phyloP scores from a whole-genome alignment of 129 eudicot genomes.

The Saussurea involucrata region DNA sequence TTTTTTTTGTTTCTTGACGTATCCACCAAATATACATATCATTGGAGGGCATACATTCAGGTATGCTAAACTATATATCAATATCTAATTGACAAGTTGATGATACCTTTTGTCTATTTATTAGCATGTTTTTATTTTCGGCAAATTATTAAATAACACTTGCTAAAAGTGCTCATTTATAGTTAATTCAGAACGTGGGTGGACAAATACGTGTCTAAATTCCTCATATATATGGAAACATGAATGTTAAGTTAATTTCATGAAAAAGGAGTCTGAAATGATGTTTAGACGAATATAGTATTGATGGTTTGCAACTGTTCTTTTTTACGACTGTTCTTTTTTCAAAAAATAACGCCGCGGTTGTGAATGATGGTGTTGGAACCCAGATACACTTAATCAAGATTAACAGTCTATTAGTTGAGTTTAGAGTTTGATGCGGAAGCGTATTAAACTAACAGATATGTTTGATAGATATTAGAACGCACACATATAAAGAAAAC shows the following conservation, averaged over 20 bases:
- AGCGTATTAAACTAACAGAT: too few relatives aligned
- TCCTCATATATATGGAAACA: conserved; percentile 17
- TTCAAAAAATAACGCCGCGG: background rate
- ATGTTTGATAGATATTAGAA: too few relatives aligned
- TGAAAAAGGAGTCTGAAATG: background rate
- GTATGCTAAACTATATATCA: background rate
- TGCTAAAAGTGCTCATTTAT: conserved; percentile 7
- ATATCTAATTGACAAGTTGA: conserved; percentile 9
- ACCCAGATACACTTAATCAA: too few relatives aligned
- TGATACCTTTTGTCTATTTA: conserved; percentile 13
- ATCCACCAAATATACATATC: conserved; percentile 12
- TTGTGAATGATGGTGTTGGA: background rate
- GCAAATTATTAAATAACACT: conserved; percentile 20
- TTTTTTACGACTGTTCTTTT: too few relatives aligned
- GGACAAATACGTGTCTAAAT: conserved; percentile 1
- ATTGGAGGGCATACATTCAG: background rate
- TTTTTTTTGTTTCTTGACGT: background rate
- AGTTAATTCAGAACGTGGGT: conserved; percentile 27
- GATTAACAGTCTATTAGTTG: too few relatives aligned
- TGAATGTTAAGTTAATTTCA: conserved; percentile 9
- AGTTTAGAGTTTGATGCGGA: too few relatives aligned
- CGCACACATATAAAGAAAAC: too few relatives aligned
- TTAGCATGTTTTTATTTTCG: conserved; percentile 11
- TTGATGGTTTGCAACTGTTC: background rate
- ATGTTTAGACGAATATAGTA: conserved; percentile 15